phyloP scores from a whole-genome alignment of 768 basidiomycete genomes.

The Polyporus arcularius region DNA sequence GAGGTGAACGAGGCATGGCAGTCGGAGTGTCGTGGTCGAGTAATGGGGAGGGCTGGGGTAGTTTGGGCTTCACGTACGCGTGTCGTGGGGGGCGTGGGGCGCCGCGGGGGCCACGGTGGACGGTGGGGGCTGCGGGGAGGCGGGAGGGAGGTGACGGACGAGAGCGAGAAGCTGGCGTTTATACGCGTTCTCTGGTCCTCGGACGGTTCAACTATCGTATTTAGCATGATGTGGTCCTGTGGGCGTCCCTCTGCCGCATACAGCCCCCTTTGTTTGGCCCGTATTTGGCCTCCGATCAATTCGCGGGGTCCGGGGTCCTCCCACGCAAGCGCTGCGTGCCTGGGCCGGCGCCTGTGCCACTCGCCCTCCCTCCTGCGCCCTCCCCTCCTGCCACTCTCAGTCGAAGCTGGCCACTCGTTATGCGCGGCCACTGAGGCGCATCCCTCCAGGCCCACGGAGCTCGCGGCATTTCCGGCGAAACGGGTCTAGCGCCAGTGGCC shows the following conservation, averaged over 20 bases:
- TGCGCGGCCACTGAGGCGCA: too few species aligned
- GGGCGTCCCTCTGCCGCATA: conserved; percentile 2
- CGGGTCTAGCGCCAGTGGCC: too few species aligned
- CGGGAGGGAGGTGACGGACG: conserved; percentile 3
- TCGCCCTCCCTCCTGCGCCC: too few species aligned
- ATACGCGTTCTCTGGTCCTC: conserved; percentile 10
- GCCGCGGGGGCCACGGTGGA: background rate
- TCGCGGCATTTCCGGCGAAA: too few species aligned
- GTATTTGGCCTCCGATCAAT: background rate
- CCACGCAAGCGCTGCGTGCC: background rate
- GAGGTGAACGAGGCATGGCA: conserved; percentile 2
- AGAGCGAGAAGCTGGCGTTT: conserved; percentile 1
- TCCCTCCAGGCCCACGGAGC: too few species aligned
- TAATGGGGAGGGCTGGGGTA: background rate
- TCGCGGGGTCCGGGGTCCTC: conserved; percentile 5
- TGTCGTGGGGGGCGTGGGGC: background rate
- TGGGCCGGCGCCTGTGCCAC: too few species aligned
- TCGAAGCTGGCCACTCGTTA: too few species aligned
- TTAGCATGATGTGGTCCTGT: background rate
- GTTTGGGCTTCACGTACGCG: background rate
- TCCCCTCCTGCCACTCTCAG: too few species aligned
- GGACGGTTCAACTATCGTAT: conserved; percentile 10
- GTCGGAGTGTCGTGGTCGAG: background rate
- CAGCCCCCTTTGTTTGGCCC: background rate
- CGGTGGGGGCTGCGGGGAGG: background rate